Conservation (phyloP, 2,329 filamentous ascomycete species). For the Xylariaceae sp. region DNA sequence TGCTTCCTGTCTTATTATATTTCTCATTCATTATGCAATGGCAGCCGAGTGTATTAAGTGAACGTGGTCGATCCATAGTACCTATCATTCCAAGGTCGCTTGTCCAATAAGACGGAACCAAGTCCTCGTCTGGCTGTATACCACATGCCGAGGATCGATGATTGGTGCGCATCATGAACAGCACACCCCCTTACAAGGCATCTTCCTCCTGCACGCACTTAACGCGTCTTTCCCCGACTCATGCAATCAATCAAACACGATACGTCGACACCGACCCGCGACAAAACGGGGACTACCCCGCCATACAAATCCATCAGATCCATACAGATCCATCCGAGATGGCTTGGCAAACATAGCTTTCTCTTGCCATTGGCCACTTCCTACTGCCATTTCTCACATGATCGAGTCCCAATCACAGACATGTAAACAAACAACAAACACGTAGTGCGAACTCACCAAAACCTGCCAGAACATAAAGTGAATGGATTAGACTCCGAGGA, state of each 20-base stretch:
- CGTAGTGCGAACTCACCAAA: background rate
- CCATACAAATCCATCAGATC: conserved; percentile 20
- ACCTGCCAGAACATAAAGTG: too few species aligned
- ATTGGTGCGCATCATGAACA: conserved; percentile 30
- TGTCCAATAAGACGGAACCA: conserved; percentile 15
- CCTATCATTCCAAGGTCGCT: background rate
- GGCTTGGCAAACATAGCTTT: conserved; percentile 20
- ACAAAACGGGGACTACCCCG: too few species aligned
- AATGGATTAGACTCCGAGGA: too few species aligned
- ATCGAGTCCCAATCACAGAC: conserved; percentile 8
- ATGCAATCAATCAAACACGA: conserved; percentile 31
- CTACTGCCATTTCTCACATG: conserved; percentile 20
- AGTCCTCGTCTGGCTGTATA: conserved; percentile 4
- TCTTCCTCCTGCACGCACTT: conserved; percentile 28
- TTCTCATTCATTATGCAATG: too few species aligned
- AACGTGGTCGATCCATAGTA: conserved; percentile 18
- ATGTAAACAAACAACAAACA: conserved; percentile 25
- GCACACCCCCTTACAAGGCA: too few species aligned
- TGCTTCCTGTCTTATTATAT: conserved; percentile 19
- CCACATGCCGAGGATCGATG: conserved; percentile 1
- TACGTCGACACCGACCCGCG: conserved; percentile 21
- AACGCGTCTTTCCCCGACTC: conserved; percentile 23
- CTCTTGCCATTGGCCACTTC: conserved; percentile 19
- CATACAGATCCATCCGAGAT: background rate
- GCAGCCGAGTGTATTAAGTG: background rate